Conservation (phyloP, 306 rosid genomes). For the Ormosia semicastrata region DNA sequence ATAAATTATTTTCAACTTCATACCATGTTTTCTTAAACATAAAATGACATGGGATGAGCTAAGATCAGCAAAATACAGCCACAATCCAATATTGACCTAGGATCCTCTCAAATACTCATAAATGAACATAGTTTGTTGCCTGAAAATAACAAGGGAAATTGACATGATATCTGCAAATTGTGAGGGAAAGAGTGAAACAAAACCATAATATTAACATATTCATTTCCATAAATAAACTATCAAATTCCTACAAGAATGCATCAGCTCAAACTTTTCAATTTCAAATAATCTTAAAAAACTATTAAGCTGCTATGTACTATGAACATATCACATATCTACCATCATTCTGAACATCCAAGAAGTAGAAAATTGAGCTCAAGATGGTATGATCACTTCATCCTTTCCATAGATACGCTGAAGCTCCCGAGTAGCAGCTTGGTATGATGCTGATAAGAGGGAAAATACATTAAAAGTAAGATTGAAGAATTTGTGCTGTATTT, state of each 20-base stretch:
- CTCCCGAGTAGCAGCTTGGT: conserved; percentile 92
- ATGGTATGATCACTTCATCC: conserved; percentile 61
- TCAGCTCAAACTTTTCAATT: conserved; percentile 32
- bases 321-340: conserved; percentile 46
- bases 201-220: conserved; percentile 29
- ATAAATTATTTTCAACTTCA: not conserved
- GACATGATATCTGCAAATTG: conserved; percentile 12
- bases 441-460: conserved; percentile 60
- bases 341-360: conserved; percentile 24
- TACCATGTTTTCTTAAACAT: not conserved
- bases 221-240: conserved; percentile 22
- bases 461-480: not conserved
- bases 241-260: conserved; percentile 42
- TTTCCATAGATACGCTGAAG: conserved; percentile 97
- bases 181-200: not conserved
- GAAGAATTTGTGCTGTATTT: not conserved
- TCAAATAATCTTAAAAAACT: conserved; percentile 31
- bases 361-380: conserved; percentile 44
- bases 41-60: not conserved
- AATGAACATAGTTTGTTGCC: not conserved
- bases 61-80: not conserved
- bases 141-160: not conserved
- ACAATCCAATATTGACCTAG: not conserved
- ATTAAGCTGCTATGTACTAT: conserved; percentile 37
- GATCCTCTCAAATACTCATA: not conserved